Conservation (phyloP, 352 stramenopile genomes). For the Phytophthora foliorum region DNA sequence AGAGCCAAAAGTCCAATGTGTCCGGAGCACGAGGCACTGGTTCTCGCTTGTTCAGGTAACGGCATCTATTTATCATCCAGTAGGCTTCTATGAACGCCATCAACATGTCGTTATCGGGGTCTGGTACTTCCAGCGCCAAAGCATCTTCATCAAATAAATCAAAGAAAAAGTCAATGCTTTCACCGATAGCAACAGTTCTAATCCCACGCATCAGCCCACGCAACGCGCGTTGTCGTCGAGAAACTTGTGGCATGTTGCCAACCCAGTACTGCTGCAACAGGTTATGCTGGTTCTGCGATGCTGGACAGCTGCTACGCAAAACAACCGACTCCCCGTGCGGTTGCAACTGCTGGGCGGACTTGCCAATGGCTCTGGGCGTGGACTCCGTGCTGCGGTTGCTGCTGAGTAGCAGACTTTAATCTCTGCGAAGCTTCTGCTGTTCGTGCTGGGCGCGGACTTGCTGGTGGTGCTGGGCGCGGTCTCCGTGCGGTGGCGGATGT, state of each 20-base stretch:
- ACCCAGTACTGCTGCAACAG: not conserved
- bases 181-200: not conserved
- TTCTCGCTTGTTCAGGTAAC: constrained; percentile 1
- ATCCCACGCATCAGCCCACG: not conserved
- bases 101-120: not conserved
- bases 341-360: no score
- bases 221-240: not conserved
- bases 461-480: no score
- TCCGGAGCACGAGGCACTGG: constrained; percentile 11
- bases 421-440: no score
- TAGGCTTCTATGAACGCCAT: not conserved
- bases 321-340: no score
- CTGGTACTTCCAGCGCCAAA: not conserved
- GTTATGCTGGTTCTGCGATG: not conserved
- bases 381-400: no score
- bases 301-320: not conserved
- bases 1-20: constrained; percentile 8
- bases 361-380: no score
- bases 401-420: no score
- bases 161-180: not conserved
- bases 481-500: no score
- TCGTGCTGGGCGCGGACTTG: no score
- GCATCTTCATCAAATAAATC: not conserved
- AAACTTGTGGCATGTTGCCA: not conserved
- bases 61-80: constrained; percentile 1